Evolutionary conservation across 345 rosid species (phyloP).

Genomic region (Camelina laxa): DNA sequence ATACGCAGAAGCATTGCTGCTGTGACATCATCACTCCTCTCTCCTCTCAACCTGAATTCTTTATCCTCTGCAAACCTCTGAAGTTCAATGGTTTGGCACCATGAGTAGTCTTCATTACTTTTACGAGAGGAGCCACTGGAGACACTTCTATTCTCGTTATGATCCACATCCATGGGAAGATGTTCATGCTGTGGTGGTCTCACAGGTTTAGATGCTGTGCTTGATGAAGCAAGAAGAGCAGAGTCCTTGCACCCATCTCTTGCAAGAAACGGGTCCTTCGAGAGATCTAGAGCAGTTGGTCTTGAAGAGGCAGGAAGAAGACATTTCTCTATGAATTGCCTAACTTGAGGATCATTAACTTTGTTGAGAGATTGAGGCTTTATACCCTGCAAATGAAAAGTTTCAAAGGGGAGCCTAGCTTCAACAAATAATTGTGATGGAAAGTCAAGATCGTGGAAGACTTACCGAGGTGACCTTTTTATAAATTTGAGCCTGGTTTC

Average conservation of each 20-base stretch:
- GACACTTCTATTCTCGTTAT: slow-evolving; percentile 49
- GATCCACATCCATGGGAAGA: slow-evolving; percentile 69
- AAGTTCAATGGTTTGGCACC: slow-evolving; percentile 54
- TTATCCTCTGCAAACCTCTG: slow-evolving; percentile 51
- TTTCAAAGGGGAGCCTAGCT: slow-evolving; percentile 9
- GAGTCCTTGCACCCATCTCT: slow-evolving; percentile 52
- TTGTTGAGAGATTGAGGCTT: slow-evolving; percentile 78
- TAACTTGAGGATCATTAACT: slow-evolving; percentile 71
- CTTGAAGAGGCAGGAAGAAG: slow-evolving; percentile 71
- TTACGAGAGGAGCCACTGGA: slow-evolving; percentile 10
- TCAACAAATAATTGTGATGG: not conserved
- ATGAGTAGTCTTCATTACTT: slow-evolving; percentile 51
- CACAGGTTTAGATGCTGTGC: slow-evolving; percentile 34
- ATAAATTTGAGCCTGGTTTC: slow-evolving; percentile 77
- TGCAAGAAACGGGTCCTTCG: slow-evolving; percentile 75
- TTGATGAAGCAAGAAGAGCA: slow-evolving; percentile 42
- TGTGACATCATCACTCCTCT: slow-evolving; percentile 52
- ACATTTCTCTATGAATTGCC: slow-evolving; percentile 87
- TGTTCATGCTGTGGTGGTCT: slow-evolving; percentile 44
- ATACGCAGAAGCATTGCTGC: slow-evolving; percentile 63
- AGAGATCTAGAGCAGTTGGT: slow-evolving; percentile 71
- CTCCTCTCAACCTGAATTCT: slow-evolving; percentile 68
- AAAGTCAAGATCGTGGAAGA: not conserved
- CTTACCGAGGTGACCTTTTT: slow-evolving; percentile 81
- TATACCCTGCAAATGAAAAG: slow-evolving; percentile 59